A percentile compares a stretch with the other conserved stretches of the same genome.
phyloP scores from a whole-genome alignment of 1,284 basidiomycete species.

The Apiotrichum sp. region DNA sequence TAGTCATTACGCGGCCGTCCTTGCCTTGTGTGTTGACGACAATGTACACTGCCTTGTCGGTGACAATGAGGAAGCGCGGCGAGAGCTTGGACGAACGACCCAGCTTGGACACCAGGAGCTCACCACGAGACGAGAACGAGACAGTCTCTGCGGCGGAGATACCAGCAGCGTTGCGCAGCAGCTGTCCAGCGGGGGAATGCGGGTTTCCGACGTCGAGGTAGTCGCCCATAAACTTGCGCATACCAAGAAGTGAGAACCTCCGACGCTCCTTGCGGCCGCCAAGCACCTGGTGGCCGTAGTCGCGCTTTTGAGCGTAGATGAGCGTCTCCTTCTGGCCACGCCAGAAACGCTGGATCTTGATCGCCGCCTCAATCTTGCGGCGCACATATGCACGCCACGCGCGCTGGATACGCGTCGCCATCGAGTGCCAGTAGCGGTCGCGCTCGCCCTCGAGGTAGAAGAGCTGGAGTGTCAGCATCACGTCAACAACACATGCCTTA shows the following conservation, averaged over 20 bases:
- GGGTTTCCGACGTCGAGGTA: conserved; percentile 81
- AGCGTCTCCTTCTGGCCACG: conserved; percentile 93
- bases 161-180: conserved; percentile 67
- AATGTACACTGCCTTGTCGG: conserved; percentile 82
- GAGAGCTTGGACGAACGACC: conserved; percentile 84
- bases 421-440: conserved; percentile 99
- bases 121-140: conserved; percentile 76
- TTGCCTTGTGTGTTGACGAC: conserved; percentile 60
- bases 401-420: conserved; percentile 94
- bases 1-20: conserved; percentile 59
- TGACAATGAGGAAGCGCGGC: conserved; percentile 85
- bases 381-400: conserved; percentile 94
- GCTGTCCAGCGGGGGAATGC: conserved; percentile 70
- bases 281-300: conserved; percentile 89
- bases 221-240: conserved; percentile 93
- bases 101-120: conserved; percentile 80
- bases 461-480: conserved; percentile 50
- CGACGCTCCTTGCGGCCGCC: conserved; percentile 89
- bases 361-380: conserved; percentile 90
- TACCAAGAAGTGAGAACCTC: conserved; percentile 86
- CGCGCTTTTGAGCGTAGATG: conserved; percentile 79
- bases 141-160: conserved; percentile 70
- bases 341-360: conserved; percentile 96
- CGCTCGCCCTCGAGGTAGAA: conserved; percentile 99
- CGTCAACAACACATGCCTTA: neutral